Conservation (phyloP, 106 monocot species). For the Dendrobium nobile region DNA sequence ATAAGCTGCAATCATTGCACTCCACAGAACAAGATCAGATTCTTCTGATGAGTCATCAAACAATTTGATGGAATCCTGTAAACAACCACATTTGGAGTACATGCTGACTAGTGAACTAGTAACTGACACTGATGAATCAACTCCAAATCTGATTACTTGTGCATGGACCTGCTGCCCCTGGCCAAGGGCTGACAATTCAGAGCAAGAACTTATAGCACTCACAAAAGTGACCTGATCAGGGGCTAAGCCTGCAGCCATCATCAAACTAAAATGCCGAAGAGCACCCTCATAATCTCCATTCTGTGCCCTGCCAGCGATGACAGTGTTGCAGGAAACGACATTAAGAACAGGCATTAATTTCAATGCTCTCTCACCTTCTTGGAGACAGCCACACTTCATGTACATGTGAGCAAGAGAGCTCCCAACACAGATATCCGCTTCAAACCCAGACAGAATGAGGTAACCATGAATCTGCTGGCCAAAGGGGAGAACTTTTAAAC, state of each 20-base stretch:
- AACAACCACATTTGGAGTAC: conserved; percentile 77
- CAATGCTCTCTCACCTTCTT: conserved; percentile 47
- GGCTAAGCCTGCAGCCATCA: conserved; percentile 39
- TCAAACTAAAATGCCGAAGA: conserved; percentile 34
- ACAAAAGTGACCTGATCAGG: conserved; percentile 58
- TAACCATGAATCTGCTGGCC: conserved; percentile 56
- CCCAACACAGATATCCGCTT: conserved; percentile 47
- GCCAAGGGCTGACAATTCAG: conserved; percentile 51
- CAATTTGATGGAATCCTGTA: conserved; percentile 25
- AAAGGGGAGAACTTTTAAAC: conserved; percentile 26
- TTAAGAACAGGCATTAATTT: conserved; percentile 34
- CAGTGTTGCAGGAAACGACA: conserved; percentile 61
- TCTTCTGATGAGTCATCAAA: conserved; percentile 25
- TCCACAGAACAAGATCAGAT: conserved; percentile 50
- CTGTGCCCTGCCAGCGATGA: conserved; percentile 60
- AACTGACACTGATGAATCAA: conserved; percentile 26
- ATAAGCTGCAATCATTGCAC: conserved; percentile 59
- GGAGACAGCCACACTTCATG: conserved; percentile 49
- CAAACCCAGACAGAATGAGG: conserved; percentile 33
- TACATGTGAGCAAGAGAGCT: conserved; percentile 83
- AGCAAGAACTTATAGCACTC: conserved; percentile 52
- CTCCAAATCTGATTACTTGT: conserved; percentile 42
- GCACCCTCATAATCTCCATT: conserved; percentile 69
- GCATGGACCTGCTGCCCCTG: conserved; percentile 68
- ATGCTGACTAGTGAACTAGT: conserved; percentile 66